Percentiles rank a stretch among this genome's conserved stretches.
phyloP scores from a whole-genome alignment of 495 filamentous ascomycete genomes.

The Aspergillus olivimuriae region DNA sequence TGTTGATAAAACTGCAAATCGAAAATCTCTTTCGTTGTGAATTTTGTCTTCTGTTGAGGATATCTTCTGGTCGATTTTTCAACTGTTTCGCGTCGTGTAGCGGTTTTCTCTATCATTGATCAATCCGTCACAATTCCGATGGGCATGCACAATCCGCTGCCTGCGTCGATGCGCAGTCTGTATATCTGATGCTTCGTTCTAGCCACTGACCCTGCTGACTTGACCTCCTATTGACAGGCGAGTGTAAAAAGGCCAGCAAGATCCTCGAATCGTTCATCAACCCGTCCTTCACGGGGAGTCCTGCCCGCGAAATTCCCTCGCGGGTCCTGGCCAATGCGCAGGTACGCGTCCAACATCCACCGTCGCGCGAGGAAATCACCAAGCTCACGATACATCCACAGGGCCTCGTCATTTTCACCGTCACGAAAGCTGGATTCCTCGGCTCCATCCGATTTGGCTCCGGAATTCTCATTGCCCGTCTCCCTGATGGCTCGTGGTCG shows the following conservation, averaged over 20 bases:
- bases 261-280: conserved; percentile 87
- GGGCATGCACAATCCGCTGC: conserved; percentile 54
- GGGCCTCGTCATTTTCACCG: conserved; percentile 87
- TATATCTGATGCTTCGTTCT: neutral
- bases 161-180: conserved; percentile 49
- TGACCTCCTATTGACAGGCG: conserved; percentile 38
- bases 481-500: conserved; percentile 82
- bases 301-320: conserved; percentile 85
- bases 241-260: conserved; percentile 77
- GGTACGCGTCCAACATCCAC: conserved; percentile 38
- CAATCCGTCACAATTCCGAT: conserved; percentile 25
- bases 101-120: too few relatives aligned
- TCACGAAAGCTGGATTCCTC: conserved; percentile 85
- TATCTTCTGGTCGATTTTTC: neutral
- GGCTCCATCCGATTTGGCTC: conserved; percentile 84
- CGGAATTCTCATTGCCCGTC: conserved; percentile 84
- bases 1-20: neutral
- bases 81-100: too few relatives aligned
- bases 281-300: conserved; percentile 75
- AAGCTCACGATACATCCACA: conserved; percentile 19
- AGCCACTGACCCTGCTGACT: neutral
- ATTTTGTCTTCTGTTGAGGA: neutral
- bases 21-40: neutral
- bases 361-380: neutral
- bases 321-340: conserved; percentile 80